A percentile compares a stretch with the other conserved stretches of the same genome.
Conservation (phyloP, 306 rosid genomes). For the Cucumis melo region DNA sequence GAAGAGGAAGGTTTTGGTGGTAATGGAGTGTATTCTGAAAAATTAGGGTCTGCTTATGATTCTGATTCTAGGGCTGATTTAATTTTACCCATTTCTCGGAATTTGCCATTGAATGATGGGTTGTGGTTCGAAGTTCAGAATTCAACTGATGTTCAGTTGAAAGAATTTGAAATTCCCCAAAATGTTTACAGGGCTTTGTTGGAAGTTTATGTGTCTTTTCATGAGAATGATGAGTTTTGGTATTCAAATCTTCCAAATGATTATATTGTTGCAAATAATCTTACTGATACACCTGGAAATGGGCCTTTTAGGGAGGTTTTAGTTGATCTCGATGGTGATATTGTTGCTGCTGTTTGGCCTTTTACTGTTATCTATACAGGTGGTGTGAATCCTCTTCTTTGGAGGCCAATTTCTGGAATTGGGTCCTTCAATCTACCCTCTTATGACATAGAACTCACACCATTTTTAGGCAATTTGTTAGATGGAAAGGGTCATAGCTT, state of each 20-base stretch:
- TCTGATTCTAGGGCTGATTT: conserved; percentile 58
- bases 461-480: conserved; percentile 45
- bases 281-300: conserved; percentile 42
- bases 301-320: conserved; percentile 90
- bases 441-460: conserved; percentile 80
- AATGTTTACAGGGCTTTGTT: conserved; percentile 77
- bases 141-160: conserved; percentile 29
- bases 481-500: conserved; percentile 53
- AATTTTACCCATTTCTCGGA: conserved; percentile 63
- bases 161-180: conserved; percentile 48
- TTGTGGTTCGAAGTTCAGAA: conserved; percentile 60
- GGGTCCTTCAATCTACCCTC: conserved; percentile 85
- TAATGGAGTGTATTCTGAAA: conserved; percentile 3
- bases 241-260: conserved; percentile 53
- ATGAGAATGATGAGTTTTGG: conserved; percentile 90
- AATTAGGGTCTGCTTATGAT: conserved; percentile 17
- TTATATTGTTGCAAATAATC: conserved; percentile 45
- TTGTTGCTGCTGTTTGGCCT: conserved; percentile 77
- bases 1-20: not conserved
- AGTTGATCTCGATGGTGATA: conserved; percentile 42
- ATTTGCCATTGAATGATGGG: conserved; percentile 54
- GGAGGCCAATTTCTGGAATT: conserved; percentile 85
- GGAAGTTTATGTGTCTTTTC: conserved; percentile 85
- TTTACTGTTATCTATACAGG: conserved; percentile 85
- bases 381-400: conserved; percentile 73